Evolutionary conservation across 495 filamentous ascomycete genomes (phyloP).

Genomic region (Penicillium simplicissimum): DNA sequence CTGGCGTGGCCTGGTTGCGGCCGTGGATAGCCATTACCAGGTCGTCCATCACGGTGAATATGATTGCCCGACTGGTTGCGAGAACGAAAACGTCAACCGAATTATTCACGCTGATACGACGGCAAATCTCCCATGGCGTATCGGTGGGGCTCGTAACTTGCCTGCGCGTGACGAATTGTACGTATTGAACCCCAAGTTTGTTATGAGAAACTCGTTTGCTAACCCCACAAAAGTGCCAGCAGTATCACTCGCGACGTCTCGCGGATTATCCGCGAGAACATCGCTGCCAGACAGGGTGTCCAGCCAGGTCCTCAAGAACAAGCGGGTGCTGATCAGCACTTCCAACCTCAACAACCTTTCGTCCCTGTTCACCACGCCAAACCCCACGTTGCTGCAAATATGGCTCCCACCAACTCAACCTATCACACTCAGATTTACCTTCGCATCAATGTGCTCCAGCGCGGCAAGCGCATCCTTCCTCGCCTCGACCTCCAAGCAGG

Average conservation of each 20-base stretch:
- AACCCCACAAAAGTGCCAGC: conserved; percentile 36
- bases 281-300: conserved; percentile 30
- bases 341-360: conserved; percentile 20
- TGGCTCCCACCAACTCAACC: neutral
- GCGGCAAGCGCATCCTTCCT: conserved; percentile 44
- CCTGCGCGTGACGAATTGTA: conserved; percentile 47
- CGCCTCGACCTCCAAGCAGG: conserved; percentile 40
- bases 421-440: conserved; percentile 31
- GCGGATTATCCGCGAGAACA: conserved; percentile 44
- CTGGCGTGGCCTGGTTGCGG: conserved; percentile 48
- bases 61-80: conserved; percentile 34
- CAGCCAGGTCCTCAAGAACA: conserved; percentile 16
- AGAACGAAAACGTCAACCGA: conserved; percentile 37
- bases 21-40: conserved; percentile 50
- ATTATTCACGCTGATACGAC: conserved; percentile 37
- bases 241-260: conserved; percentile 47
- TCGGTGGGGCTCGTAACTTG: conserved; percentile 33
- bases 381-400: conserved; percentile 5
- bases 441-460: conserved; percentile 43
- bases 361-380: conserved; percentile 15
- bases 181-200: conserved; percentile 7
- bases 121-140: conserved; percentile 38
- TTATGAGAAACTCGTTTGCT: conserved; percentile 8
- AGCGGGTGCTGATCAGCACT: conserved; percentile 22
- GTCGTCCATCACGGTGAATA: conserved; percentile 38